phyloP scores from a whole-genome alignment of 1,284 basidiomycete species.

The Ceratobasidium sp. region DNA sequence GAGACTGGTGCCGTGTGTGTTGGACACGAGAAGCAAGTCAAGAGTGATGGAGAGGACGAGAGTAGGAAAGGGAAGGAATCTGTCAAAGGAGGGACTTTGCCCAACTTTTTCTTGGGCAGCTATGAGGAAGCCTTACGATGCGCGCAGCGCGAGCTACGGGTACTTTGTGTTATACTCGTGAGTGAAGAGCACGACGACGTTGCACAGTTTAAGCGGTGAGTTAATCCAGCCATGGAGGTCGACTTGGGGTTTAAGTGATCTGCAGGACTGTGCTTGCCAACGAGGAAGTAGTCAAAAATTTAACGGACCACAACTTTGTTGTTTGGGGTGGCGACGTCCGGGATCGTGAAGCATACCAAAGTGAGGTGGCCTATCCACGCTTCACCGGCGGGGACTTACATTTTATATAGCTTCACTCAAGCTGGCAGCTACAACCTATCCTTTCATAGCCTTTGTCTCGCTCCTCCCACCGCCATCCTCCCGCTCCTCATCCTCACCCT shows the following conservation, averaged over 20 bases:
- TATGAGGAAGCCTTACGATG: conserved; percentile 83
- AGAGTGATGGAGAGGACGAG: conserved; percentile 42
- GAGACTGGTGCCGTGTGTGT: conserved; percentile 79
- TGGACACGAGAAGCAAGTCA: conserved; percentile 55
- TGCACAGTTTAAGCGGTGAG: conserved; percentile 83
- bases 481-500: conserved; percentile 60
- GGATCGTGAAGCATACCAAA: conserved; percentile 85
- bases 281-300: conserved; percentile 70
- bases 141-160: conserved; percentile 77
- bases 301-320: conserved; percentile 77
- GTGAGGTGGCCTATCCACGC: conserved; percentile 60
- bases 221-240: conserved; percentile 4
- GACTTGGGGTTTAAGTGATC: background rate
- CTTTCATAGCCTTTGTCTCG: conserved; percentile 90
- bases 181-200: conserved; percentile 93
- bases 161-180: conserved; percentile 87
- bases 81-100: conserved; percentile 61
- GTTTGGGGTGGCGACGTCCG: conserved; percentile 90
- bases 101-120: conserved; percentile 83
- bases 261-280: conserved; percentile 81
- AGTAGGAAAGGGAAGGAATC: conserved; percentile 49
- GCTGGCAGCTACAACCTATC: conserved; percentile 89
- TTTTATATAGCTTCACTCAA: conserved; percentile 77
- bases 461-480: conserved; percentile 74
- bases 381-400: conserved; percentile 8